Percentiles rank a stretch among this genome's conserved stretches.
These are phyloP conservation scores for Blastobotrys raffinosifermentans DNA, from an alignment of 1,139 yeast genomes.

Conservation along the genomic window DNA sequence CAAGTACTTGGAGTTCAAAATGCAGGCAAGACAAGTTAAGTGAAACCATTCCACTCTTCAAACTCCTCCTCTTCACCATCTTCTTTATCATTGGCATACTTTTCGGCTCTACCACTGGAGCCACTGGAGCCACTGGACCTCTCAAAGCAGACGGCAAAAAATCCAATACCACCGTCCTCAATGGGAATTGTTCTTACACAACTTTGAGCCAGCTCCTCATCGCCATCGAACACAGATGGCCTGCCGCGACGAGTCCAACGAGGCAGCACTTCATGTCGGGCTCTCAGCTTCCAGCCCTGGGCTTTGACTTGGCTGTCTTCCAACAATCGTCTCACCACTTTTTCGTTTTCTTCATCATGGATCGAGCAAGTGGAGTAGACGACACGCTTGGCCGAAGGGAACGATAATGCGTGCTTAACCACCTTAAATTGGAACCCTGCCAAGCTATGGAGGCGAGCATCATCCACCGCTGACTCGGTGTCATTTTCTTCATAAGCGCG, in stretches of 20 bases:
- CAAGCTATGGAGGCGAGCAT: slow-evolving; percentile 57
- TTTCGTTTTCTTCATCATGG: slow-evolving; percentile 88
- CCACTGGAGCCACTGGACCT: slow-evolving; percentile 19
- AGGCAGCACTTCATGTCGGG: slow-evolving; percentile 62
- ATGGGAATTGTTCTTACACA: slow-evolving; percentile 82
- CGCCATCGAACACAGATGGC: slow-evolving; percentile 54
- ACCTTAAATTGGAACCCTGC: slow-evolving; percentile 83
- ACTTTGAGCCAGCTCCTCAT: slow-evolving; percentile 63
- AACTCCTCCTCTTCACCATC: slow-evolving; percentile 10
- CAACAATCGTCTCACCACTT: slow-evolving; percentile 75
- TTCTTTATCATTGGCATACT: slow-evolving; percentile 6
- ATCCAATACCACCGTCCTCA: slow-evolving; percentile 94
- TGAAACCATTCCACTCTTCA: slow-evolving; percentile 32
- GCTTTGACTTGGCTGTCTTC: slow-evolving; percentile 53
- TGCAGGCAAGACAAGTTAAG: slow-evolving; percentile 9
- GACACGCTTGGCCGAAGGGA: slow-evolving; percentile 70
- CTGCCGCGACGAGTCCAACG: slow-evolving; percentile 83
- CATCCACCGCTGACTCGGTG: slow-evolving; percentile 28
- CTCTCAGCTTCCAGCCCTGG: slow-evolving; percentile 72
- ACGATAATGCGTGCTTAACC: slow-evolving; percentile 79
- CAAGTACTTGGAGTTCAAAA: slow-evolving; percentile 23
- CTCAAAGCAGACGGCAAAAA: slow-evolving; percentile 83
- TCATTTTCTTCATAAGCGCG: slow-evolving; percentile 51
- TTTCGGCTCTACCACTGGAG: background rate
- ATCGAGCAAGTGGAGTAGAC: slow-evolving; percentile 95